A percentile compares a stretch with the other conserved stretches of the same genome.
Evolutionary conservation across 495 filamentous ascomycete species (phyloP).

Genomic region (Annulohypoxylon maeteangense): DNA sequence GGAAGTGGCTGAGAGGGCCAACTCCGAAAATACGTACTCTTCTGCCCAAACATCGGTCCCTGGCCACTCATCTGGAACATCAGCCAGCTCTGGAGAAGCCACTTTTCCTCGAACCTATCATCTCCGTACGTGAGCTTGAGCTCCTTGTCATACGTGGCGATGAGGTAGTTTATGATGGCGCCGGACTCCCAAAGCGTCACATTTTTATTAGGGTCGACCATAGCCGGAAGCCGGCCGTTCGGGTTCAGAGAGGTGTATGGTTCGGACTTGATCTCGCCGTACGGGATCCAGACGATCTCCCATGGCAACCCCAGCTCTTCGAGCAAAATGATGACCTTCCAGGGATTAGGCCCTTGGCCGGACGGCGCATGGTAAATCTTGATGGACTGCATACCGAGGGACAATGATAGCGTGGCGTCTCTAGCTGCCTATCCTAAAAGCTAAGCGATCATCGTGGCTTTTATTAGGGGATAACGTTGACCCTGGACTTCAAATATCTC

Average conservation of each 20-base stretch:
- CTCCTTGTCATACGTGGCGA: slow-evolving; percentile 71
- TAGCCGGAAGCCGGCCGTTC: slow-evolving; percentile 69
- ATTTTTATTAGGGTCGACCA: slow-evolving; percentile 56
- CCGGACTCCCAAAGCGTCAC: slow-evolving; percentile 63
- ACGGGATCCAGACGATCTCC: slow-evolving; percentile 53
- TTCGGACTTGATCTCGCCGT: slow-evolving; percentile 59
- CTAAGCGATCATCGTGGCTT: not conserved
- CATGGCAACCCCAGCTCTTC: slow-evolving; percentile 69
- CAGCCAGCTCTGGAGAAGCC: slow-evolving; percentile 62
- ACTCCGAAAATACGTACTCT: slow-evolving; percentile 23
- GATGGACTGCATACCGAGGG: slow-evolving; percentile 35
- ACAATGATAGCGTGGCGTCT: not conserved
- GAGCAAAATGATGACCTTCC: slow-evolving; percentile 70
- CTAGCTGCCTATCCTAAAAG: not conserved
- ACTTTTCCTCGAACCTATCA: slow-evolving; percentile 59
- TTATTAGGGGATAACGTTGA: not conserved
- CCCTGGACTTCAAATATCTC: not conserved
- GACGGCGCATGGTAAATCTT: slow-evolving; percentile 50
- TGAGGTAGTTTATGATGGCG: slow-evolving; percentile 72
- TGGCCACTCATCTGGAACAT: slow-evolving; percentile 76
- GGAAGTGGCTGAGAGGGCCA: not conserved
- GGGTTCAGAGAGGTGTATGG: slow-evolving; percentile 68
- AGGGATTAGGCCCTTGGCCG: slow-evolving; percentile 68
- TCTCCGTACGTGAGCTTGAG: slow-evolving; percentile 63
- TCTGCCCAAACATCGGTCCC: slow-evolving; percentile 71